Conservation (phyloP, 2,329 filamentous ascomycete genomes). For the Seiridium unicorne region DNA sequence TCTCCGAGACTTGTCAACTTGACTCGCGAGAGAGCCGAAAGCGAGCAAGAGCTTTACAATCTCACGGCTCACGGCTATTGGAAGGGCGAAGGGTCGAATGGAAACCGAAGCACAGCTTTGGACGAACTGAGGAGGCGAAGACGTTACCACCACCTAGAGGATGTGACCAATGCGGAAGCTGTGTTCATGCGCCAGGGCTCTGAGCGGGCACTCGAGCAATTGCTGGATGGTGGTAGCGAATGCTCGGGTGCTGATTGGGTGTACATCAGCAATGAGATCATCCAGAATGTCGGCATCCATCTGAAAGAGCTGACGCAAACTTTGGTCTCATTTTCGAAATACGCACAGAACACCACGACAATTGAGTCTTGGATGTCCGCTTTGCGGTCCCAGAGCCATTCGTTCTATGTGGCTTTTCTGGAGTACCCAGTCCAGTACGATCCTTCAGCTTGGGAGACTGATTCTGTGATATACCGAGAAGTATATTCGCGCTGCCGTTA, state of each 20-base stretch:
- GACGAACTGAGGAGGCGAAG: conserved; percentile 33
- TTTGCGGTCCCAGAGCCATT: conserved; percentile 37
- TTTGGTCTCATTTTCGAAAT: conserved; percentile 16
- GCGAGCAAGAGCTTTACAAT: conserved; percentile 36
- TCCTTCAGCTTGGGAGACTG: conserved; percentile 26
- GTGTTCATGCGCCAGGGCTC: conserved; percentile 29
- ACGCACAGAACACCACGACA: conserved; percentile 21
- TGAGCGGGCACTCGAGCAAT: conserved; percentile 26
- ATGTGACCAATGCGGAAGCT: conserved; percentile 30
- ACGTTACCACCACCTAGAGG: conserved; percentile 33
- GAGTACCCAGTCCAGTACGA: conserved; percentile 35
- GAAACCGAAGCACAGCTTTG: conserved; percentile 26
- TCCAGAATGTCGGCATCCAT: conserved; percentile 33
- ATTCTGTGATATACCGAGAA: conserved; percentile 30
- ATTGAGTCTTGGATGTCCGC: conserved; percentile 27
- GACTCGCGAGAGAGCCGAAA: conserved; percentile 23
- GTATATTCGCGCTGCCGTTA: conserved; percentile 40
- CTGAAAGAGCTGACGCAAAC: conserved; percentile 30
- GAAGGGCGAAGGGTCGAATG: conserved; percentile 21
- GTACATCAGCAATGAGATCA: conserved; percentile 37
- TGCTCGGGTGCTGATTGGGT: conserved; percentile 45
- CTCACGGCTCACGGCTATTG: conserved; percentile 39
- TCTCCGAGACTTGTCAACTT: conserved; percentile 32
- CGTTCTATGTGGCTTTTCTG: conserved; percentile 41
- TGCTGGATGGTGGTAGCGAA: conserved; percentile 17